A percentile compares a stretch with the other conserved stretches of the same genome.
These are phyloP conservation scores for Acaromyces ingoldii DNA, from an alignment of 1,284 basidiomycete genomes.

Conservation along the genomic window DNA sequence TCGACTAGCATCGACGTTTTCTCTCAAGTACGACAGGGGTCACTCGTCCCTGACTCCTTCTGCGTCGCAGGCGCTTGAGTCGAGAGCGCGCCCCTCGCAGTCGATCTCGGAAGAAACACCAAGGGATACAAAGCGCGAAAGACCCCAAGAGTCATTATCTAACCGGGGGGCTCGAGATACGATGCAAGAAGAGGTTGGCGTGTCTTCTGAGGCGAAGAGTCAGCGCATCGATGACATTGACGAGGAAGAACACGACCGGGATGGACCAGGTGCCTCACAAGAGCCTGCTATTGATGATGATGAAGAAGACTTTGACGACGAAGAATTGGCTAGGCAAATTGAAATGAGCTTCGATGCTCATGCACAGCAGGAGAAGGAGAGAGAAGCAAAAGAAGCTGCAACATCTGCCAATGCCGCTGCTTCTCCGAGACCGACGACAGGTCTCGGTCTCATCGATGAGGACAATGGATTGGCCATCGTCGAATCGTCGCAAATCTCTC, in stretches of 20 bases:
- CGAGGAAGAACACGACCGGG: background rate
- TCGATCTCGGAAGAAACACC: too few species aligned
- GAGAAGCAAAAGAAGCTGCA: background rate
- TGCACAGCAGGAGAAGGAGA: constrained; percentile 4
- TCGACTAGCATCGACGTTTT: background rate
- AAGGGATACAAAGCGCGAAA: too few species aligned
- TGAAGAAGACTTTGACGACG: background rate
- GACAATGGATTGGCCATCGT: too few species aligned
- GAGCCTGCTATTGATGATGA: background rate
- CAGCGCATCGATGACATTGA: background rate
- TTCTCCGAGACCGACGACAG: background rate
- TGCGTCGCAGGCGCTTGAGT: too few species aligned
- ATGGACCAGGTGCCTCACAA: background rate
- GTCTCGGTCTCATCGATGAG: background rate
- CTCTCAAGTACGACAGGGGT: background rate
- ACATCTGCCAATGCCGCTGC: background rate
- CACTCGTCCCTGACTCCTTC: too few species aligned
- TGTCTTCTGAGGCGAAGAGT: background rate
- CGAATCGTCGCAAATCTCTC: too few species aligned
- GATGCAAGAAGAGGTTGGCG: too few species aligned
- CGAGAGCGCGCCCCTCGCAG: too few species aligned
- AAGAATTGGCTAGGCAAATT: background rate
- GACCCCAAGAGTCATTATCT: too few species aligned
- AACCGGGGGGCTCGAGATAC: too few species aligned
- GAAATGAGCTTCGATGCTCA: background rate